These are phyloP conservation scores for Syncephalastrum monosporum DNA, from an alignment of 371 early-diverging fungal genomes.

Conservation along the genomic window DNA sequence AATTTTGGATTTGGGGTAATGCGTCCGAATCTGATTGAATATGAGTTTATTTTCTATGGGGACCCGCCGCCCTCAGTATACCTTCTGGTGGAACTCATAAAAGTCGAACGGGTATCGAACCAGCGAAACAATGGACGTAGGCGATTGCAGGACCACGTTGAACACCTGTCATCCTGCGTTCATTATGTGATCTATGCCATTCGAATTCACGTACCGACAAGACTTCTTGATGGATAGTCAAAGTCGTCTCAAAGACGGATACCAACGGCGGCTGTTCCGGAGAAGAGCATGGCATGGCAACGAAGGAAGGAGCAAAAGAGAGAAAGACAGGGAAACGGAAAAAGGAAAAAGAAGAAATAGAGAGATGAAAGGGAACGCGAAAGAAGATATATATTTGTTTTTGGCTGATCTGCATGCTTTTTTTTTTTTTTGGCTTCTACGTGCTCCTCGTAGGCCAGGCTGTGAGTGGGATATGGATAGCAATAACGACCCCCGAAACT, in stretches of 20 bases:
- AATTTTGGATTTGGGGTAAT: slow-evolving; percentile 42
- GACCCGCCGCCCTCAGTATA: slow-evolving; percentile 13
- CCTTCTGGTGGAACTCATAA: slow-evolving; percentile 63
- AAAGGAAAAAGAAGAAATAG: slow-evolving; percentile 7
- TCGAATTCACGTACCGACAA: slow-evolving; percentile 25
- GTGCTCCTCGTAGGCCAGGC: no score
- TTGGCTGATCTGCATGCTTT: slow-evolving; percentile 9
- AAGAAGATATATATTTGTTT: no score
- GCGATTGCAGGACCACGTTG: slow-evolving; percentile 54
- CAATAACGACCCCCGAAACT: no score
- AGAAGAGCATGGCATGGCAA: slow-evolving; percentile 16
- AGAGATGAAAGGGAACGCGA: background rate
- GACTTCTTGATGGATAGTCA: slow-evolving; percentile 31
- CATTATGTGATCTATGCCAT: background rate
- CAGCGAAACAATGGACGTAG: slow-evolving; percentile 44
- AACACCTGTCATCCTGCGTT: slow-evolving; percentile 41
- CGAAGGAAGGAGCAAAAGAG: slow-evolving; percentile 4
- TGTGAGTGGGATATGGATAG: no score
- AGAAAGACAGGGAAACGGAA: slow-evolving; percentile 4
- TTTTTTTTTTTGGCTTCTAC: slow-evolving; percentile 1
- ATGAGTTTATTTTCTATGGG: background rate
- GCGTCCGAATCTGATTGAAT: slow-evolving; percentile 27
- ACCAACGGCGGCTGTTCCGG: slow-evolving; percentile 17
- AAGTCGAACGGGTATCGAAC: slow-evolving; percentile 62
- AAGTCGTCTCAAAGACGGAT: slow-evolving; percentile 42